Evolutionary conservation across 2,329 filamentous ascomycete genomes (phyloP), one percentile per base, ranked within the genome.

Genomic region (Penicillium italicum): DNA sequence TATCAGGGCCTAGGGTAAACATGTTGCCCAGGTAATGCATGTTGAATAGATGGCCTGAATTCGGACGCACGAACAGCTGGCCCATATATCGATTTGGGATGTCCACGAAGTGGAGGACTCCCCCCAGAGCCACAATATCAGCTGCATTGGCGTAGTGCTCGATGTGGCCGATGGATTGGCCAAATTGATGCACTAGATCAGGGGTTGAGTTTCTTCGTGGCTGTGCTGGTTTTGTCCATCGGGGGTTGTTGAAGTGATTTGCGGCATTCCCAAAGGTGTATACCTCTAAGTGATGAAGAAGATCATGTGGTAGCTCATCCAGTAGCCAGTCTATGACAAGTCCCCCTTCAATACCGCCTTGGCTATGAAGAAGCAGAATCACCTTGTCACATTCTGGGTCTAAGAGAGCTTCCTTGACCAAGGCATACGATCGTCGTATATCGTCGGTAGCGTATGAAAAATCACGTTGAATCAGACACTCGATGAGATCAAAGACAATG

Each of bases 231-330:
- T 55, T 45, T 82, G 26, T 80, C 61, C 84, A 81, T 0, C 31
- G 55, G 5, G 89, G 89, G 60, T 91, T 90, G 71, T 91, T 91
- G 76, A 91, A 92, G 70, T 92, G 88, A 65, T 90, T 90, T 0
- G 89, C 87, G 0, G 88, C 89, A 55, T 84, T 88, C 28, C 88
- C 89, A 69, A 93, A 93, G 0, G 89, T 92, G 71, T 81, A 82
- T 12, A 93, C 82, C 71, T 93, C 89, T 0, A 91, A 79, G 63
- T 90, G 88, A 2, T 78, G 72, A 6, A 91, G 75, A 4, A 87
- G 74, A 59, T 86, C 80, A 55, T 85, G 83, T 0, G 87, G 82
- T 12, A 90, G 73, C 66, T 91, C 88, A 59, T 87, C 84, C 1
- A 91, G 77, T 2, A 93, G 79, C 86, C 88, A 90, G 73, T 94